These are phyloP conservation scores for Apiotrichum brassicae DNA, from an alignment of 1,284 basidiomycete species.

Conservation along the genomic window DNA sequence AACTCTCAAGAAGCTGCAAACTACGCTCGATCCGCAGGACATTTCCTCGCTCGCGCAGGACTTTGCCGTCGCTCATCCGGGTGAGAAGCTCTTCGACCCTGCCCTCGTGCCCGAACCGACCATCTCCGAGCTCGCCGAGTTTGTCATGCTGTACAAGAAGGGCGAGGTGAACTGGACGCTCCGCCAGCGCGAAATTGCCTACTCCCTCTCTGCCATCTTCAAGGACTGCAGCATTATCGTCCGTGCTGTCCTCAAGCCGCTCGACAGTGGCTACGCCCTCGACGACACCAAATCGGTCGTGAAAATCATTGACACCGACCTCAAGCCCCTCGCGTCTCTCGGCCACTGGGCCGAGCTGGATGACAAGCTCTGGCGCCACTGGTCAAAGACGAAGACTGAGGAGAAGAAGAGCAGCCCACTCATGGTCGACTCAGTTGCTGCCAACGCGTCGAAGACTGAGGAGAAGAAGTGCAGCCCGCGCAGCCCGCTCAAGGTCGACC, in stretches of 20 bases:
- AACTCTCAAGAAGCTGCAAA: constrained; percentile 61
- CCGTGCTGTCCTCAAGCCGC: constrained; percentile 28
- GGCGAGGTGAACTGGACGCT: constrained; percentile 25
- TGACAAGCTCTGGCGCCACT: constrained; percentile 53
- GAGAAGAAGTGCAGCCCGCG: not conserved
- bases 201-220: constrained; percentile 83
- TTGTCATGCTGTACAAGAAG: constrained; percentile 54
- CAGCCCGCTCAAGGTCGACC: not conserved
- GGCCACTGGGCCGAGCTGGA: constrained; percentile 69
- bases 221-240: constrained; percentile 92
- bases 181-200: constrained; percentile 55
- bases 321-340: constrained; percentile 65
- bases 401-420: not conserved
- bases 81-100: constrained; percentile 21
- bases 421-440: constrained; percentile 6
- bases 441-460: not conserved
- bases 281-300: constrained; percentile 43
- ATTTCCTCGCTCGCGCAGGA: constrained; percentile 49
- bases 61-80: constrained; percentile 22
- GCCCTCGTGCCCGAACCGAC: constrained; percentile 49
- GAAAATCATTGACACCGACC: constrained; percentile 77
- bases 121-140: constrained; percentile 56
- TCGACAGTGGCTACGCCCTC: constrained; percentile 13
- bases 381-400: constrained; percentile 41
- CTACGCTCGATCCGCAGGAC: constrained; percentile 71